Conservation (phyloP, 2,329 filamentous ascomycete genomes). For the Stagonosporopsis tanaceti region DNA sequence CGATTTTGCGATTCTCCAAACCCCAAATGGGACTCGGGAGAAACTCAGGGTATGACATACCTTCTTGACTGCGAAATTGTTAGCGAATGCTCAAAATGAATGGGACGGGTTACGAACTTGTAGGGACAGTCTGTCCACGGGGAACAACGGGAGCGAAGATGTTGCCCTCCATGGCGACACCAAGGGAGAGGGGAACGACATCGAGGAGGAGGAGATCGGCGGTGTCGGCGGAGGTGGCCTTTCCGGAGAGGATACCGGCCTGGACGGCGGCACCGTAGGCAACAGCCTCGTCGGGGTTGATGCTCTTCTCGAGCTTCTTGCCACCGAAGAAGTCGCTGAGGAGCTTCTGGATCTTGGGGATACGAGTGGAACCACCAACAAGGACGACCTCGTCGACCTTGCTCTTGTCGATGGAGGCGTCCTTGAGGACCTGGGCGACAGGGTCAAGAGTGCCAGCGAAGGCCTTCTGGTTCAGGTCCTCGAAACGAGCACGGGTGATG, state of each 20-base stretch:
- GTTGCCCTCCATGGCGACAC: slow-evolving; percentile 99
- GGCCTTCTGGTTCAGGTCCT: slow-evolving; percentile 95
- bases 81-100: not conserved
- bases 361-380: slow-evolving; percentile 98
- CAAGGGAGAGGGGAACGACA: slow-evolving; percentile 93
- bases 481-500: slow-evolving; percentile 98
- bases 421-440: slow-evolving; percentile 95
- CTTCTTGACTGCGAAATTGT: slow-evolving; percentile 62
- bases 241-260: slow-evolving; percentile 97
- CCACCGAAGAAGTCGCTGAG: slow-evolving; percentile 98
- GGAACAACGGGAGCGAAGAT: slow-evolving; percentile 95
- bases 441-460: slow-evolving; percentile 94
- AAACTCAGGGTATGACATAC: no score
- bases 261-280: slow-evolving; percentile 99
- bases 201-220: slow-evolving; percentile 94
- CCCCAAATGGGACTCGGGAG: no score
- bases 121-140: slow-evolving; percentile 67
- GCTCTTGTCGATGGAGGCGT: slow-evolving; percentile 85
- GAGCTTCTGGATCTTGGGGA: slow-evolving; percentile 98
- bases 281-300: slow-evolving; percentile 99
- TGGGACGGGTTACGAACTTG: slow-evolving; percentile 35
- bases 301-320: slow-evolving; percentile 99
- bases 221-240: slow-evolving; percentile 95
- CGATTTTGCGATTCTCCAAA: no score
- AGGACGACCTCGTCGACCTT: slow-evolving; percentile 98